These are phyloP conservation scores for Saksenaea oblongispora DNA, from an alignment of 371 early-diverging fungal species.

Conservation along the genomic window DNA sequence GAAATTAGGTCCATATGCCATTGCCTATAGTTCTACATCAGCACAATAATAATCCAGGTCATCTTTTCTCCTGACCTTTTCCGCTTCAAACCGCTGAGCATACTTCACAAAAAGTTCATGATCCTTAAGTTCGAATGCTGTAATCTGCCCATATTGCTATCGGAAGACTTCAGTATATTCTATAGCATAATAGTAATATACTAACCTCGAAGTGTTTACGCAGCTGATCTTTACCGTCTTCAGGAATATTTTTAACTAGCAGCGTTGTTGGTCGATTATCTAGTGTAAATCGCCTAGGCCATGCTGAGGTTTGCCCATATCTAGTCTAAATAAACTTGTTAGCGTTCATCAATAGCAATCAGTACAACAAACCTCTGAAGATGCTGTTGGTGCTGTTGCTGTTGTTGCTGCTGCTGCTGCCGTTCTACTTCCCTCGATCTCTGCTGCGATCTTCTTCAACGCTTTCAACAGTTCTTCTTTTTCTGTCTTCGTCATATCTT, in stretches of 20 bases:
- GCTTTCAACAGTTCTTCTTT: slow-evolving; percentile 51
- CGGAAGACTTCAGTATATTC: not conserved
- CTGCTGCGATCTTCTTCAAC: slow-evolving; percentile 34
- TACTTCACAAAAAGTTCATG: slow-evolving; percentile 32
- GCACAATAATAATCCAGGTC: not conserved
- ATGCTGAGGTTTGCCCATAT: slow-evolving; percentile 49
- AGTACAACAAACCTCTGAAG: not conserved
- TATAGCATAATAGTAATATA: not conserved
- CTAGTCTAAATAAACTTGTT: slow-evolving; percentile 31
- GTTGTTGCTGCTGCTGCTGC: slow-evolving; percentile 14
- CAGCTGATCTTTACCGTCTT: slow-evolving; percentile 45
- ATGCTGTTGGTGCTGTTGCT: slow-evolving; percentile 10
- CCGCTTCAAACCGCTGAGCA: slow-evolving; percentile 44
- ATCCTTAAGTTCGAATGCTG: slow-evolving; percentile 29
- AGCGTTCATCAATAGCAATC: too few relatives aligned
- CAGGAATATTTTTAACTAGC: slow-evolving; percentile 53
- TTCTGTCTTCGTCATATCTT: slow-evolving; percentile 53
- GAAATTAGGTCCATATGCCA: slow-evolving; percentile 14
- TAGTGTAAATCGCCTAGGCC: slow-evolving; percentile 45
- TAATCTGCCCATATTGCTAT: slow-evolving; percentile 62
- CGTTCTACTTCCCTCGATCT: slow-evolving; percentile 27
- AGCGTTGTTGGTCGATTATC: slow-evolving; percentile 76
- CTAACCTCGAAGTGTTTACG: slow-evolving; percentile 65
- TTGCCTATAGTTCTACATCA: slow-evolving; percentile 9
- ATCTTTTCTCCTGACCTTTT: slow-evolving; percentile 25